Evolutionary conservation across 495 filamentous ascomycete species (phyloP), one percentile per base, ranked within the genome.

Genomic region (Hypoxylon perforatum): DNA sequence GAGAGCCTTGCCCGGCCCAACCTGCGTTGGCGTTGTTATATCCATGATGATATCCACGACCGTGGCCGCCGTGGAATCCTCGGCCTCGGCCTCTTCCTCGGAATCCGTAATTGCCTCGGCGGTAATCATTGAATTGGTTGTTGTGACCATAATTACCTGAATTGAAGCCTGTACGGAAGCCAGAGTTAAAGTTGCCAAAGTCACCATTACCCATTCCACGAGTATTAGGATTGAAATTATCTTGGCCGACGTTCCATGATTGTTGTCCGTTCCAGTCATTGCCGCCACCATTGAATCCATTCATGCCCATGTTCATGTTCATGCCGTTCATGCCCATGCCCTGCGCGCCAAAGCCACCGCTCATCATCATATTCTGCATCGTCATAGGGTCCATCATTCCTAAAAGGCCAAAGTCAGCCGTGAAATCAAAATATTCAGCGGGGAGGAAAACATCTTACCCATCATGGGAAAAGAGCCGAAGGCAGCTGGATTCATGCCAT

Each of bases 241-340:
- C 80, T 83, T 80, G 82, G 79, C 82, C 87, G 87, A 87, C 86
- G 87, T 92, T 92, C 90, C 88, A 90, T 83, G 81, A 83, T 84
- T 87, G 86, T 77, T 89, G 85, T 75, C 83, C 82, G 82, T 82
- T 87, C 87, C 87, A 89, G 75, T 81, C 84, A 81, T 84, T 78
- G 76, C 85, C 86, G 77, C 86, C 86, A 83, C 72, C 63, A 74
- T 88, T 87, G 84, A 87, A 94, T 69, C 89, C 91, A 80, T 89
- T 91, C 87, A 90, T 89, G 71, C 88, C 88, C 91, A 95, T 93
- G 78, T 89, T 91, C 86, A 90, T 91, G 82, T 88, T 91, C 91
- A 93, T 93, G 82, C 89, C 90, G 86, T 88, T 89, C 90, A 94
- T 94, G 85, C 90, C 91, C 90, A 93, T 93, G 82, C 88, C 89